phyloP scores from a whole-genome alignment of 2,329 filamentous ascomycete genomes.

The Sporothrix dimorphospora region DNA sequence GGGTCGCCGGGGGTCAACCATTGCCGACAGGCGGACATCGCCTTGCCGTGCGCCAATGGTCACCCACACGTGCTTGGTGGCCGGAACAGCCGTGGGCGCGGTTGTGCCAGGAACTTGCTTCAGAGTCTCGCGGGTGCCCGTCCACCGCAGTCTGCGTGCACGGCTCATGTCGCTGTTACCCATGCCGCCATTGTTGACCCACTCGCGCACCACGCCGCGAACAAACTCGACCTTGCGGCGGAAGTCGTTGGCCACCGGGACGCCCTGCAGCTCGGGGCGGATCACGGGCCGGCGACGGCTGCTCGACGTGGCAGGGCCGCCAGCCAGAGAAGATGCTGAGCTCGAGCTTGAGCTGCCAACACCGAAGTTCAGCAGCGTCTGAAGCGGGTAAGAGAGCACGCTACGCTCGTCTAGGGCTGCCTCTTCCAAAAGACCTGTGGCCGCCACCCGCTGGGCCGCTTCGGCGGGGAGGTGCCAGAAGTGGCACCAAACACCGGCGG shows the following conservation, averaged over 20 bases:
- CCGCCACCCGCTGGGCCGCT: conserved; percentile 66
- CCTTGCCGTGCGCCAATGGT: conserved; percentile 67
- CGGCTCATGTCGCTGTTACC: conserved; percentile 66
- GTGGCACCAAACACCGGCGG: conserved; percentile 74
- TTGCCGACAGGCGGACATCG: conserved; percentile 58
- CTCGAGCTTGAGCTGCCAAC: conserved; percentile 34
- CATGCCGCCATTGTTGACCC: conserved; percentile 70
- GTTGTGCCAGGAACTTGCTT: conserved; percentile 52
- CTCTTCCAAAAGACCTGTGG: conserved; percentile 68
- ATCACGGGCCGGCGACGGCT: conserved; percentile 62
- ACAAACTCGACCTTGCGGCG: conserved; percentile 76
- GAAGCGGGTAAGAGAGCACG: conserved; percentile 71
- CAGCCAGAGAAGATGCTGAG: conserved; percentile 35
- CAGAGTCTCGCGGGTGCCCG: conserved; percentile 57
- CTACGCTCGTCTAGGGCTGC: conserved; percentile 72
- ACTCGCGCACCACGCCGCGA: conserved; percentile 68
- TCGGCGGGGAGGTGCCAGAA: conserved; percentile 77
- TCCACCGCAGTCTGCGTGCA: conserved; percentile 60
- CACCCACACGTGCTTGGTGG: conserved; percentile 68
- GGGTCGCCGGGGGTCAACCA: conserved; percentile 59
- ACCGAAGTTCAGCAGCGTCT: conserved; percentile 71
- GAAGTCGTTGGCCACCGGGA: conserved; percentile 73
- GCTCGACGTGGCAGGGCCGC: conserved; percentile 45
- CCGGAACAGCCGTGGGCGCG: conserved; percentile 22
- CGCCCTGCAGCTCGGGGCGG: conserved; percentile 61